Evolutionary conservation across 805 yeast genomes (phyloP).

Genomic region (Candida ponderosae): DNA sequence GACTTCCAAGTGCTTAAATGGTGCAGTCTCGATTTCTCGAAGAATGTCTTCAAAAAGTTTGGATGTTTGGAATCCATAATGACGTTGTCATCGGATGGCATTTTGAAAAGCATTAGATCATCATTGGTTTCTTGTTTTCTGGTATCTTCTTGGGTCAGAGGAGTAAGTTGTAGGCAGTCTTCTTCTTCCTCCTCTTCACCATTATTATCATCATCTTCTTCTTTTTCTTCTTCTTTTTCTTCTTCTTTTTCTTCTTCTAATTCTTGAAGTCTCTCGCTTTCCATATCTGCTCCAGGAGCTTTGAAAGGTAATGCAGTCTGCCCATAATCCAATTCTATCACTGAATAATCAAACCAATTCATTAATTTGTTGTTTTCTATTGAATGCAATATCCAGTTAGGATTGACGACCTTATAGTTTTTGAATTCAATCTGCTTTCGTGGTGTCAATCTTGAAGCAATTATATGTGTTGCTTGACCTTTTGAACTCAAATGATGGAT

Average conservation of each 20-base stretch:
- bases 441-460: conserved; percentile 75
- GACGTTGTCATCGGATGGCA: neutral
- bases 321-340: conserved; percentile 45
- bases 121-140: conserved; percentile 4
- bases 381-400: conserved; percentile 74
- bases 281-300: neutral
- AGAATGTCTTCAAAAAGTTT: conserved; percentile 61
- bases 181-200: conserved; percentile 4
- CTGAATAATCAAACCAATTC: conserved; percentile 66
- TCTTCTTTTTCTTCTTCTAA: conserved; percentile 4
- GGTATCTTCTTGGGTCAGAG: conserved; percentile 9
- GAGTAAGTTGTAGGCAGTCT: conserved; percentile 1
- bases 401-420: conserved; percentile 68
- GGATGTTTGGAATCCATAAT: conserved; percentile 66
- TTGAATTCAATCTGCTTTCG: conserved; percentile 59
- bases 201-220: conserved; percentile 6
- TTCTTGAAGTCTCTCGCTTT: neutral
- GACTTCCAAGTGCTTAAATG: conserved; percentile 86
- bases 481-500: conserved; percentile 63
- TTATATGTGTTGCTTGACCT: conserved; percentile 72
- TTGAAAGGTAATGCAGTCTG: conserved; percentile 35
- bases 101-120: no score
- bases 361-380: conserved; percentile 37
- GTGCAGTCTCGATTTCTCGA: conserved; percentile 77
- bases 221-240: conserved; percentile 1